Evolutionary conservation across 208 protist genomes (phyloP), one percentile per base, ranked within the genome.

Genomic region (Trichomonas tenax): DNA sequence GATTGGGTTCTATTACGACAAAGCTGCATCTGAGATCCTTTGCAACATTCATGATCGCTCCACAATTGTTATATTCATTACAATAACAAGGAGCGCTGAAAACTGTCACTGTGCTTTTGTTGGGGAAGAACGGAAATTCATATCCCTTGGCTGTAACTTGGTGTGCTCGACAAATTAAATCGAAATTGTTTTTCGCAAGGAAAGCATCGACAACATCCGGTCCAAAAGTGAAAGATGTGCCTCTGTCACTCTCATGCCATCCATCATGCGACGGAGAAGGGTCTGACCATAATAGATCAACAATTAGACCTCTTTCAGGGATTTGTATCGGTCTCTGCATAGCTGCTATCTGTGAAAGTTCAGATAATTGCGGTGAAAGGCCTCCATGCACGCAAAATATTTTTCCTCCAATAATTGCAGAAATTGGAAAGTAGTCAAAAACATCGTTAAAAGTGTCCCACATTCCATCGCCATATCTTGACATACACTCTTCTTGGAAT

Each of bases 51-150:
- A 98, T 98, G 97, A 99, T 98, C 4, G 99, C 99, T 26, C 99
- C 99, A 36, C 98, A 98, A 97, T 99, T 99, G 96, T 99, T 99
- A 97, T 99, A 99, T 97, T 99, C 99, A 0, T 49, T 49, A 97
- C 99, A 99, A 97, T 99, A 99, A 98, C 99, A 99, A 36, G 99
- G 99, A 1, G 99, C 99, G 0, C 98, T 99, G 97, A 99, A 99
- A 31, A 99, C 97, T 0, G 99, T 99, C n/a, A 99, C 98, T 89
- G 99, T 98, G 96, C 99, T 98, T 40, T 99, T 97, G 96, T 99
- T 98, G 4, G 99, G 99, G 10, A 26, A n/a, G 26, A 96, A 96
- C 96, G 99, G 99, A 97, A 99, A 99, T 96, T 99, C 98, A 97
- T 99, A 98, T 15, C 98, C 98, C 95, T 98, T 97, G 95, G 23